Evolutionary conservation across 2,329 filamentous ascomycete genomes (phyloP).

Genomic region (Knufia petricola): DNA sequence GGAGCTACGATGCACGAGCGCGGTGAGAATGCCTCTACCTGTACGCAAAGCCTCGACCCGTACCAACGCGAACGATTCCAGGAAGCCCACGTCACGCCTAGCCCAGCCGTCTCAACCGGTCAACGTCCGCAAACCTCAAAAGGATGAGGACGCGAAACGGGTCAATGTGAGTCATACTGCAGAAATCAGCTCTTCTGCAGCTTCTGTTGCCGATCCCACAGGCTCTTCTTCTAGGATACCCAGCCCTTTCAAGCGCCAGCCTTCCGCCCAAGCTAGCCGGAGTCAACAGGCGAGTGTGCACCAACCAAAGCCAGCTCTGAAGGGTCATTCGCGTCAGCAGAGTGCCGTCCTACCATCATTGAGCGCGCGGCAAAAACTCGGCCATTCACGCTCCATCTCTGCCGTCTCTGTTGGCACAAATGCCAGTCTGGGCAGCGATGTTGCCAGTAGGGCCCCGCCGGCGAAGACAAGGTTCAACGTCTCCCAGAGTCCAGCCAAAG

Average conservation of each 20-base stretch:
- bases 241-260: background rate
- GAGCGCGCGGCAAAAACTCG: background rate
- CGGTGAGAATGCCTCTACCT: background rate
- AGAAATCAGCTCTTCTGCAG: background rate
- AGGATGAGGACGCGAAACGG: background rate
- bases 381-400: constrained; percentile 1
- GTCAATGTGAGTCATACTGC: background rate
- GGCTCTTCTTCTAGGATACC: constrained; percentile 5
- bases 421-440: background rate
- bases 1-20: background rate
- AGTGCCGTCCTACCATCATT: constrained; percentile 4
- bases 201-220: background rate
- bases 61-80: background rate
- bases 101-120: background rate
- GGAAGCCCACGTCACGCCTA: background rate
- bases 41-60: constrained; percentile 1
- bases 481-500: background rate
- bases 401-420: background rate
- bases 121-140: background rate
- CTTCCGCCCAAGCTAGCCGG: background rate
- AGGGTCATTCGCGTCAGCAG: constrained; percentile 4
- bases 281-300: background rate
- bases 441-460: background rate
- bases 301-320: background rate
- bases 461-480: background rate